Conservation (phyloP, 2,329 filamentous ascomycete genomes). For the Cladosporium austrohemisphaericum region DNA sequence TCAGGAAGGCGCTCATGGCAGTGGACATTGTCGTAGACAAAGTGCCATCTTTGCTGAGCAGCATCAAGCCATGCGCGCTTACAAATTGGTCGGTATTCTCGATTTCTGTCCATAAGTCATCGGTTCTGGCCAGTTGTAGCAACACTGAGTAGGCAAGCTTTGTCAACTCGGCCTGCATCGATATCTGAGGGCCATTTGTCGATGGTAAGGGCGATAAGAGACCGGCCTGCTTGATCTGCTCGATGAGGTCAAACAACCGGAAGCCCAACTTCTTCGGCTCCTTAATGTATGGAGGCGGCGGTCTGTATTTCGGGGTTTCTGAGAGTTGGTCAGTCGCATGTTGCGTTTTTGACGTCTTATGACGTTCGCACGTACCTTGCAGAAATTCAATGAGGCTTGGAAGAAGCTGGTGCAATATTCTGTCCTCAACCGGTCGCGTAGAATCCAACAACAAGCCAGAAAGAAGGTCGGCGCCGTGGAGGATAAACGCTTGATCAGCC, state of each 20-base stretch:
- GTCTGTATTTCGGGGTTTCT: slow-evolving; percentile 18
- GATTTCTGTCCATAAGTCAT: slow-evolving; percentile 20
- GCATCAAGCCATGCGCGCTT: slow-evolving; percentile 35
- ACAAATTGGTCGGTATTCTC: slow-evolving; percentile 37
- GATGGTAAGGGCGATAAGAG: neutral
- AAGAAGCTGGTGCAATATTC: slow-evolving; percentile 18
- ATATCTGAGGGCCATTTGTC: neutral
- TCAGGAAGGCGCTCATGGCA: slow-evolving; percentile 24
- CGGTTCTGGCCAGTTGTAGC: slow-evolving; percentile 10
- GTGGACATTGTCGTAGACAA: slow-evolving; percentile 18
- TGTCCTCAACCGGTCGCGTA: slow-evolving; percentile 10
- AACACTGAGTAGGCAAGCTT: slow-evolving; percentile 12
- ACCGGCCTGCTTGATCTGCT: neutral
- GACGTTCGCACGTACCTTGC: slow-evolving; percentile 18
- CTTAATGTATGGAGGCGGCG: slow-evolving; percentile 21
- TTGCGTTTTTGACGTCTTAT: neutral
- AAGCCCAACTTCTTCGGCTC: slow-evolving; percentile 21
- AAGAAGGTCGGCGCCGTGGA: slow-evolving; percentile 26
- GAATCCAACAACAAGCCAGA: slow-evolving; percentile 23
- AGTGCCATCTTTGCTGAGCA: slow-evolving; percentile 21
- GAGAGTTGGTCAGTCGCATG: slow-evolving; percentile 15
- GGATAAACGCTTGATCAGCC: slow-evolving; percentile 27
- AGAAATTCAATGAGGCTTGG: slow-evolving; percentile 26
- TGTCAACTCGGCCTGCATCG: neutral
- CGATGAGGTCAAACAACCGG: slow-evolving; percentile 21